Conservation (phyloP, 345 rosid genomes). For the Citrus sp. region DNA sequence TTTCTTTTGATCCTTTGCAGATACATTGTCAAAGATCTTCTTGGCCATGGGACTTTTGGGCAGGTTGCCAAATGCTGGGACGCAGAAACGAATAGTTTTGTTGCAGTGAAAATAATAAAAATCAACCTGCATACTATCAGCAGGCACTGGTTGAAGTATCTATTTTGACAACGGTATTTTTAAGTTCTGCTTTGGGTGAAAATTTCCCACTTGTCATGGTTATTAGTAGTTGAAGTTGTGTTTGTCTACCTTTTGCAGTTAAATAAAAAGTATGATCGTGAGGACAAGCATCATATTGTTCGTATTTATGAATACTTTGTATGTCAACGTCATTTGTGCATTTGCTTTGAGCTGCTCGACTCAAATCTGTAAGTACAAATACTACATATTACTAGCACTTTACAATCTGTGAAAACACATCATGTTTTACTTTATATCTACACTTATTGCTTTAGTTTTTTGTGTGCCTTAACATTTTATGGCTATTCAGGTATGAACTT, state of each 20-base stretch:
- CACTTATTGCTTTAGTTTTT: conserved; percentile 8
- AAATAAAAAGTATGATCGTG: conserved; percentile 96
- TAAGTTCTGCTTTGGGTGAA: conserved; percentile 16
- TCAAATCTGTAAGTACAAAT: conserved; percentile 77
- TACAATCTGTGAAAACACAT: conserved; percentile 8
- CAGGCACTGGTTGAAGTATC: conserved; percentile 99
- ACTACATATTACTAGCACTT: background rate
- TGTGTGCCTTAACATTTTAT: conserved; percentile 28
- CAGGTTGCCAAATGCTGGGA: conserved; percentile 99
- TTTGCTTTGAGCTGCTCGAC: conserved; percentile 95
- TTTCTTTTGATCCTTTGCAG: conserved; percentile 41
- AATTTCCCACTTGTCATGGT: conserved; percentile 1
- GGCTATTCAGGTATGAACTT: conserved; percentile 80
- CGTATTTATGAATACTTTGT: conserved; percentile 94
- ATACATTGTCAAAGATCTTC: conserved; percentile 94
- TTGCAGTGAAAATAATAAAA: conserved; percentile 97
- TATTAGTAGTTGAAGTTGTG: conserved; percentile 4
- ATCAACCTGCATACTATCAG: conserved; percentile 97
- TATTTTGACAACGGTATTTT: conserved; percentile 79
- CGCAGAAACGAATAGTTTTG: conserved; percentile 59
- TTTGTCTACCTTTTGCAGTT: conserved; percentile 51
- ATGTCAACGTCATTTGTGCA: conserved; percentile 82
- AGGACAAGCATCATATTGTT: conserved; percentile 97
- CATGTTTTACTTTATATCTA: background rate
- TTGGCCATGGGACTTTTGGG: conserved; percentile 99